These are phyloP conservation scores for Cryphonectria radicalis DNA, from an alignment of 2,329 filamentous ascomycete species.

Conservation along the genomic window DNA sequence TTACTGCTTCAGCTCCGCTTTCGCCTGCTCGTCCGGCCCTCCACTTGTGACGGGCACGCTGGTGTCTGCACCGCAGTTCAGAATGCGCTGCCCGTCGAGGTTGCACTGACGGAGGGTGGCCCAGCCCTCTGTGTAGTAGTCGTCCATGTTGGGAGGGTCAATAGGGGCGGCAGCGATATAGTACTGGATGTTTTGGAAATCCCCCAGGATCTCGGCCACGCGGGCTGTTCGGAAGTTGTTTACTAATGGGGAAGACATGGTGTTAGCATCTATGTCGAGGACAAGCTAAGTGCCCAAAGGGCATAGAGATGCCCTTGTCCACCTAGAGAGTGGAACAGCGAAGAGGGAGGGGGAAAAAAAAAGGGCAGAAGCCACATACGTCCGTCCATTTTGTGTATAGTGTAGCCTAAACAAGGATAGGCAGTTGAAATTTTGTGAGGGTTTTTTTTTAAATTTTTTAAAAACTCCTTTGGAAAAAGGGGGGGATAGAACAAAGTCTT, in stretches of 20 bases:
- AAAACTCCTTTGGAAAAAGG: background rate
- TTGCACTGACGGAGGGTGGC: conserved; percentile 64
- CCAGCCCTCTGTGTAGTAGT: conserved; percentile 69
- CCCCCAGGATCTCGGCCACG: conserved; percentile 64
- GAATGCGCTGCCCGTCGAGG: conserved; percentile 66
- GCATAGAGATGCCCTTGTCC: background rate
- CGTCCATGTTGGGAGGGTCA: conserved; percentile 58
- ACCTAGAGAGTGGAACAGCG: background rate
- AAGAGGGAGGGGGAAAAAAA: background rate
- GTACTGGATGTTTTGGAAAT: conserved; percentile 66
- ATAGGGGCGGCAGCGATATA: conserved; percentile 62
- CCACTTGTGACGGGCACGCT: conserved; percentile 57
- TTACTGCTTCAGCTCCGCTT: conserved; percentile 66
- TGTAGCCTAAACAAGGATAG: background rate
- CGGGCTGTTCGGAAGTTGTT: conserved; percentile 63
- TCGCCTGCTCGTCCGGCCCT: conserved; percentile 62
- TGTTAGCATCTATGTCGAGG: background rate
- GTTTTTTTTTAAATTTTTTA: background rate
- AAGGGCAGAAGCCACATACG: conserved; percentile 25
- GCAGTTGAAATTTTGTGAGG: background rate
- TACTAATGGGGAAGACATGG: conserved; percentile 44
- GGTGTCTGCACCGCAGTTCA: conserved; percentile 67
- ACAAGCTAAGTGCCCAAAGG: background rate
- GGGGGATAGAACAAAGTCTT: background rate
- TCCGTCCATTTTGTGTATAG: conserved; percentile 28